These are phyloP conservation scores for Fusarium papillatum DNA, from an alignment of 2,329 filamentous ascomycete species.

Conservation along the genomic window DNA sequence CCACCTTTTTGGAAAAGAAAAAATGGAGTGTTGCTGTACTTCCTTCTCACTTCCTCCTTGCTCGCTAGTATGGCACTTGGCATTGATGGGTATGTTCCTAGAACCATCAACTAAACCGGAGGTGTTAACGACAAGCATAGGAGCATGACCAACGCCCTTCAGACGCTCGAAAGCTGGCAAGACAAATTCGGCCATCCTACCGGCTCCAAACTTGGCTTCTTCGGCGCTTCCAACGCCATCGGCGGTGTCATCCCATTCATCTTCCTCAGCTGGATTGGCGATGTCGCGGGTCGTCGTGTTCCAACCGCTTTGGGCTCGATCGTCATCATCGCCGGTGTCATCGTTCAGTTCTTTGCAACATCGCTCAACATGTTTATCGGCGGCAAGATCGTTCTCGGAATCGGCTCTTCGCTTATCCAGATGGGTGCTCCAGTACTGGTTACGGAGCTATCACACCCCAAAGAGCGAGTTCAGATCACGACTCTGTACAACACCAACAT, in stretches of 20 bases:
- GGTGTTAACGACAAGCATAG: background rate
- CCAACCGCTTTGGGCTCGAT: constrained; percentile 53
- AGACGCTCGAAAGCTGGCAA: constrained; percentile 53
- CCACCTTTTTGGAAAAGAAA: constrained; percentile 53
- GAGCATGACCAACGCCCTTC: constrained; percentile 57
- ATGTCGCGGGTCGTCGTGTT: constrained; percentile 50
- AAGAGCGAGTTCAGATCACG: constrained; percentile 44
- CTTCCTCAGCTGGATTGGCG: constrained; percentile 51
- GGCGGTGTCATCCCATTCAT: constrained; percentile 55
- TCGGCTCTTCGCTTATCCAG: constrained; percentile 53
- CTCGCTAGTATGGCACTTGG: constrained; percentile 57
- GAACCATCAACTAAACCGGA: no score
- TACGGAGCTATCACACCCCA: constrained; percentile 57
- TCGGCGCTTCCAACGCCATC: constrained; percentile 55
- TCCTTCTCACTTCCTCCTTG: constrained; percentile 57
- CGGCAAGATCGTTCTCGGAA: constrained; percentile 53
- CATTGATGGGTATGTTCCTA: constrained; percentile 54
- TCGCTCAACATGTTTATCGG: constrained; percentile 54
- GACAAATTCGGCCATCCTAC: constrained; percentile 53
- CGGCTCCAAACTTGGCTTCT: constrained; percentile 54
- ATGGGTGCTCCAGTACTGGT: constrained; percentile 59
- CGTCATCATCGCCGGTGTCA: constrained; percentile 53
- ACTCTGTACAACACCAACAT: constrained; percentile 40
- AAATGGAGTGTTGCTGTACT: constrained; percentile 58
- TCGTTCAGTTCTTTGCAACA: constrained; percentile 52